These are phyloP conservation scores for Ambrosiella beaveri DNA, from an alignment of 2,329 filamentous ascomycete species.

Conservation along the genomic window DNA sequence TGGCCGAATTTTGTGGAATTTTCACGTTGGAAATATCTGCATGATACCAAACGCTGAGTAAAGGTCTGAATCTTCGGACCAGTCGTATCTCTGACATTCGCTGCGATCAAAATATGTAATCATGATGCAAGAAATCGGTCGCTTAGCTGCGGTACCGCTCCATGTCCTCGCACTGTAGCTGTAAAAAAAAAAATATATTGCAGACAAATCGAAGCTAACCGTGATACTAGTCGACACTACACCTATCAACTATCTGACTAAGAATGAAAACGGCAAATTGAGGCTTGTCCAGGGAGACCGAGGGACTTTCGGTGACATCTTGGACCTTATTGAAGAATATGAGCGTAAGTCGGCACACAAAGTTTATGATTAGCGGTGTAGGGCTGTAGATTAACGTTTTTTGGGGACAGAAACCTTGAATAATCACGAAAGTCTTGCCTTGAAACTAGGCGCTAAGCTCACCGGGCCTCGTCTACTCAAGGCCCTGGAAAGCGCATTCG, in stretches of 20 bases:
- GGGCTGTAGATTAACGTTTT: background rate
- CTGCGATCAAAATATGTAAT: no score
- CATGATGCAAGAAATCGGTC: no score
- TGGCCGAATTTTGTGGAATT: no score
- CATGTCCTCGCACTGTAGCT: no score
- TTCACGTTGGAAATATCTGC: no score
- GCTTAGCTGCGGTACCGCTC: no score
- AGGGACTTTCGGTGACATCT: slow-evolving; percentile 56
- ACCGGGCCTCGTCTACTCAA: slow-evolving; percentile 70
- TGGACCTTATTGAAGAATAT: slow-evolving; percentile 60
- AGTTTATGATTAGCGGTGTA: background rate
- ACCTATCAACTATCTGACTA: slow-evolving; percentile 36
- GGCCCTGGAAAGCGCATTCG: slow-evolving; percentile 72
- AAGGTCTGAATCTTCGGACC: no score
- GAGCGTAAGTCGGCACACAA: slow-evolving; percentile 31
- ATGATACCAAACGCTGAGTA: no score
- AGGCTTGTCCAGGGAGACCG: slow-evolving; percentile 35
- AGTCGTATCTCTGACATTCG: no score
- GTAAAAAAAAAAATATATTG: background rate
- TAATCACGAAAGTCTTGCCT: slow-evolving; percentile 71
- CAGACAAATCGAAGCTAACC: background rate
- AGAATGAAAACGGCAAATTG: slow-evolving; percentile 27
- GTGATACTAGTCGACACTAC: slow-evolving; percentile 8
- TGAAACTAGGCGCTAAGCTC: slow-evolving; percentile 68
- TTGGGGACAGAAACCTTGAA: slow-evolving; percentile 47